Conservation (phyloP, 164 flowering plant species). For the Umbellularia californica region DNA sequence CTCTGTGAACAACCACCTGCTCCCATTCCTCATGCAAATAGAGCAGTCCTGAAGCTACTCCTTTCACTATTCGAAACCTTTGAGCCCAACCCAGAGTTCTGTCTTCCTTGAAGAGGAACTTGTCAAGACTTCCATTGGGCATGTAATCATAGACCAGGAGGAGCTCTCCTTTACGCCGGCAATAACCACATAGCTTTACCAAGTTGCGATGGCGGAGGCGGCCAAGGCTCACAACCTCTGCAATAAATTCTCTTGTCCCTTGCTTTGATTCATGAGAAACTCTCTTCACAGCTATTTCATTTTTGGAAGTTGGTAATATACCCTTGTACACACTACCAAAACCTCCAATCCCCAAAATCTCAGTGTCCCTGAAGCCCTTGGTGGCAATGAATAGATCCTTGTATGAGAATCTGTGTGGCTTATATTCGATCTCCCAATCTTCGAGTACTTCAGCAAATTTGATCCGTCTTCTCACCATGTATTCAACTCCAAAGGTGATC, state of each 20-base stretch:
- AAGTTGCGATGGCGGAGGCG: constrained; percentile 17
- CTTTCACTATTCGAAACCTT: constrained; percentile 13
- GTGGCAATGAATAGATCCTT: constrained; percentile 11
- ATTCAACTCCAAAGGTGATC: background rate
- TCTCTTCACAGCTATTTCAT: constrained; percentile 16
- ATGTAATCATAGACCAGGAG: constrained; percentile 19
- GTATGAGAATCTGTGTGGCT: constrained; percentile 14
- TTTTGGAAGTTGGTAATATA: background rate
- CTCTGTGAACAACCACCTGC: constrained; percentile 18
- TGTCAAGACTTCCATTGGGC: constrained; percentile 19
- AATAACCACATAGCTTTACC: constrained; percentile 12
- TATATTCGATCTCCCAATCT: constrained; percentile 10
- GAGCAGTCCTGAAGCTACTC: constrained; percentile 10
- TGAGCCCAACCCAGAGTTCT: constrained; percentile 9
- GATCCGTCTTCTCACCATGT: constrained; percentile 1
- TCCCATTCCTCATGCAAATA: constrained; percentile 16
- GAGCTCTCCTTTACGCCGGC: constrained; percentile 15
- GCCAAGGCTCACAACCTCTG: constrained; percentile 20
- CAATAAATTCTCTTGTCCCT: constrained; percentile 18
- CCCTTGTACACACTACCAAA: constrained; percentile 20
- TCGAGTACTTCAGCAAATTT: constrained; percentile 14
- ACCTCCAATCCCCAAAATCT: constrained; percentile 14
- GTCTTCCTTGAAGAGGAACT: constrained; percentile 3
- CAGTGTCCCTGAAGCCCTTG: constrained; percentile 13
- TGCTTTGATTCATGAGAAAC: constrained; percentile 22